Conservation (phyloP, 352 stramenopile genomes). For the Phytophthora idaei region DNA sequence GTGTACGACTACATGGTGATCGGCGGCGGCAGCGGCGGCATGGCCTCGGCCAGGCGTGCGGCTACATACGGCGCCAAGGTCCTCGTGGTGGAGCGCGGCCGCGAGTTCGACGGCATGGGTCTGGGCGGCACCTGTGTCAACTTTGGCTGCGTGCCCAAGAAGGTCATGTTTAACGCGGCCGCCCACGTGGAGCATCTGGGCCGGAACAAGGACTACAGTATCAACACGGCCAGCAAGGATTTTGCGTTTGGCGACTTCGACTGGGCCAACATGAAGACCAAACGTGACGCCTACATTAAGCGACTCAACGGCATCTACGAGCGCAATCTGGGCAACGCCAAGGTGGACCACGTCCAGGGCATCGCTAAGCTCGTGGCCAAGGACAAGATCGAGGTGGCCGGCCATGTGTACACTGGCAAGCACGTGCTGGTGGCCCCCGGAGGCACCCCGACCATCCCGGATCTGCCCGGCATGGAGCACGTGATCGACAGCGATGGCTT, state of each 20-base stretch:
- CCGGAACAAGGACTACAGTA: conserved; percentile 73
- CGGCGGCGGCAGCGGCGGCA: conserved; percentile 90
- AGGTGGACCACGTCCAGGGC: conserved; percentile 90
- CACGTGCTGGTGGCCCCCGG: conserved; percentile 96
- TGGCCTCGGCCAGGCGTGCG: conserved; percentile 92
- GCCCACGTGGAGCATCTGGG: conserved; percentile 80
- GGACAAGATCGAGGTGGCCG: conserved; percentile 84
- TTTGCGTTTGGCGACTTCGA: conserved; percentile 86
- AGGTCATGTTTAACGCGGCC: conserved; percentile 97
- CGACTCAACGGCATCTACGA: conserved; percentile 98
- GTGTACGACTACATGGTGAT: conserved; percentile 93
- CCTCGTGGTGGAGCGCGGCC: conserved; percentile 91
- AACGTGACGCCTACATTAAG: conserved; percentile 94
- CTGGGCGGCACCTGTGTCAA: conserved; percentile 98
- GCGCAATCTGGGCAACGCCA: conserved; percentile 90
- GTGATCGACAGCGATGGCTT: conserved; percentile 97
- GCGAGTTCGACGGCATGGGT: conserved; percentile 61
- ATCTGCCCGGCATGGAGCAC: conserved; percentile 91
- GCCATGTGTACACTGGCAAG: conserved; percentile 80
- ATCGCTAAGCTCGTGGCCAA: conserved; percentile 88
- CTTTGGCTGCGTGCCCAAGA: conserved; percentile 98
- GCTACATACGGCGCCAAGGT: conserved; percentile 95
- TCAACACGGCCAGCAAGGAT: conserved; percentile 44
- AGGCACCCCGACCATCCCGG: conserved; percentile 86
- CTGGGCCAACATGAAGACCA: conserved; percentile 92